Conservation (phyloP, 1,284 basidiomycete species). For the Cutaneotrichosporon sp. region DNA sequence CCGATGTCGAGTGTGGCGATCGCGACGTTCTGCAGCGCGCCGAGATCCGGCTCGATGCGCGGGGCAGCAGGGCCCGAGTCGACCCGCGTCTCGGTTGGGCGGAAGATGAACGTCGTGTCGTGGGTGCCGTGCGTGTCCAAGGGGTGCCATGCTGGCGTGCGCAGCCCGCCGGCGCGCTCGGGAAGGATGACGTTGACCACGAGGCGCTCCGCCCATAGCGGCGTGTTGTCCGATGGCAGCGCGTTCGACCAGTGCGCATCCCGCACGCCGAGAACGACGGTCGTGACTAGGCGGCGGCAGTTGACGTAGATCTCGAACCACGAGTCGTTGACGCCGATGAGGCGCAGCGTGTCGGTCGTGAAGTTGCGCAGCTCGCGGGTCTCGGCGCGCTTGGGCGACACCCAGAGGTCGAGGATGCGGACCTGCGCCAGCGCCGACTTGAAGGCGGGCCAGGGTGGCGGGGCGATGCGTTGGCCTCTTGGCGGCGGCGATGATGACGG, state of each 20-base stretch:
- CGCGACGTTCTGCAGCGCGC: not conserved
- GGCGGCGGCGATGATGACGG: not conserved
- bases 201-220: not conserved
- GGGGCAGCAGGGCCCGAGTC: not conserved
- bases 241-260: not conserved
- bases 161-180: not conserved
- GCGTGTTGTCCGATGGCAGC: not conserved
- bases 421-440: not conserved
- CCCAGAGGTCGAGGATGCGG: not conserved
- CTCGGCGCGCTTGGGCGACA: not conserved
- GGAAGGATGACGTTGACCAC: constrained; percentile 4
- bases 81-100: not conserved
- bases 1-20: not conserved
- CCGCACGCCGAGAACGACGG: not conserved
- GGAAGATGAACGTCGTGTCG: not conserved
- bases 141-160: too few species aligned
- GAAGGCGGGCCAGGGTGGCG: not conserved
- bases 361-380: not conserved
- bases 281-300: not conserved
- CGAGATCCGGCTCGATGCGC: not conserved
- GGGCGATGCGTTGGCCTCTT: not conserved
- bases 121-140: not conserved
- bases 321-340: not conserved
- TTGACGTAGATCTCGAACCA: not conserved
- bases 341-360: not conserved